These are phyloP conservation scores for Candida arabinofermentans DNA, from an alignment of 805 yeast genomes.

Conservation along the genomic window DNA sequence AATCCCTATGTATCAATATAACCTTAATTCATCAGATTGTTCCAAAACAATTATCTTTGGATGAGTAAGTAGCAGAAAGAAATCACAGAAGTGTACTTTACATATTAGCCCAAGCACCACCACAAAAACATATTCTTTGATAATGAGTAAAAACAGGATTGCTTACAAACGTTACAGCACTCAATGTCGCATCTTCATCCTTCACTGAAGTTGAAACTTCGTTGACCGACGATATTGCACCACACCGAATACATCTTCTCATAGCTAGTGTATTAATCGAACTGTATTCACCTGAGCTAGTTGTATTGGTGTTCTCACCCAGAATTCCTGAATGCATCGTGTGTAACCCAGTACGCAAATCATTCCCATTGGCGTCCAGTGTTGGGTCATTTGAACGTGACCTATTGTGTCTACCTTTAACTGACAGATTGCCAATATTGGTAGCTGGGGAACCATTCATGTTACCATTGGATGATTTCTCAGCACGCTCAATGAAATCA, in stretches of 20 bases:
- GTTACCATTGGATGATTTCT: background rate
- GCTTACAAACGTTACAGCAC: conserved; percentile 24
- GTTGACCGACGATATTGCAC: conserved; percentile 33
- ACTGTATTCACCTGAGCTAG: background rate
- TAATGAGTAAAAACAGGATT: conserved; percentile 32
- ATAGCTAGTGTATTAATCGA: conserved; percentile 13
- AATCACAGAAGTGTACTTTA: conserved; percentile 6
- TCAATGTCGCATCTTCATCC: background rate
- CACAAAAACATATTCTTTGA: conserved; percentile 74
- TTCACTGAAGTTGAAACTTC: conserved; percentile 20
- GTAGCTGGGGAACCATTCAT: background rate
- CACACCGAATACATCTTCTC: conserved; percentile 33
- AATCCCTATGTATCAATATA: too few relatives aligned
- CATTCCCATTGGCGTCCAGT: background rate
- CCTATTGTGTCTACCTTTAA: background rate
- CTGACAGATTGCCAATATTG: background rate
- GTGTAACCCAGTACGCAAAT: background rate
- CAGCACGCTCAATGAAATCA: conserved; percentile 13
- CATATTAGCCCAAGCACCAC: conserved; percentile 65
- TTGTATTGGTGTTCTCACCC: background rate
- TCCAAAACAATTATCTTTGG: too few relatives aligned
- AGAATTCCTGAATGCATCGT: background rate
- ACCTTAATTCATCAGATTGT: too few relatives aligned
- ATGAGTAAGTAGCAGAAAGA: background rate
- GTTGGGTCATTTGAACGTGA: background rate